Conservation (phyloP, 441 rosid genomes). For the Brassica hybrid region DNA sequence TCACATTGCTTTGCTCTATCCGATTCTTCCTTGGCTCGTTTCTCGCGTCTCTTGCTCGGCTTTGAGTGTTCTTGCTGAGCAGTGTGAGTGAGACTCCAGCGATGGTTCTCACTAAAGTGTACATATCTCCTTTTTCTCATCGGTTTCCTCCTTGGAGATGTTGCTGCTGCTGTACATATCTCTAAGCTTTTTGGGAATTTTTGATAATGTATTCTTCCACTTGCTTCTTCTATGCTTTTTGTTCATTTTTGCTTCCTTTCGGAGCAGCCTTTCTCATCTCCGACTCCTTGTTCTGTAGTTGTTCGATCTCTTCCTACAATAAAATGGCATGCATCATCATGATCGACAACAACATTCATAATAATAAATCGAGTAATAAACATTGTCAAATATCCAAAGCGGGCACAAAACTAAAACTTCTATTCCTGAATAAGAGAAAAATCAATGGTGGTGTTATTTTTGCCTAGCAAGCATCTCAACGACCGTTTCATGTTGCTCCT, state of each 20-base stretch:
- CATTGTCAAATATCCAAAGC: background rate
- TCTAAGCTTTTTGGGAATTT: constrained; percentile 63
- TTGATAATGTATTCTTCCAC: constrained; percentile 80
- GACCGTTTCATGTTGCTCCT: constrained; percentile 28
- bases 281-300: constrained; percentile 78
- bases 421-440: background rate
- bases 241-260: constrained; percentile 26
- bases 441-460: constrained; percentile 14
- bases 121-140: constrained; percentile 61
- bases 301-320: constrained; percentile 65
- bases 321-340: background rate
- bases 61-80: constrained; percentile 61
- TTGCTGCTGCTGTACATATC: no score
- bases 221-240: constrained; percentile 97
- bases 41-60: constrained; percentile 79
- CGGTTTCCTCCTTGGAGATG: constrained; percentile 57
- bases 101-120: constrained; percentile 82
- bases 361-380: background rate
- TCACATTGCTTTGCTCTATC: constrained; percentile 78
- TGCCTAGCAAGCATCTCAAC: constrained; percentile 34
- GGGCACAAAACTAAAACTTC: background rate
- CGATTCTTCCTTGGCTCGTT: constrained; percentile 88
- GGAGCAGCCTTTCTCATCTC: constrained; percentile 81
- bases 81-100: constrained; percentile 74
- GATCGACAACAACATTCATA: background rate